phyloP scores from a whole-genome alignment of 2,329 filamentous ascomycete species.

The Monilinia vaccinii-corymbosi region DNA sequence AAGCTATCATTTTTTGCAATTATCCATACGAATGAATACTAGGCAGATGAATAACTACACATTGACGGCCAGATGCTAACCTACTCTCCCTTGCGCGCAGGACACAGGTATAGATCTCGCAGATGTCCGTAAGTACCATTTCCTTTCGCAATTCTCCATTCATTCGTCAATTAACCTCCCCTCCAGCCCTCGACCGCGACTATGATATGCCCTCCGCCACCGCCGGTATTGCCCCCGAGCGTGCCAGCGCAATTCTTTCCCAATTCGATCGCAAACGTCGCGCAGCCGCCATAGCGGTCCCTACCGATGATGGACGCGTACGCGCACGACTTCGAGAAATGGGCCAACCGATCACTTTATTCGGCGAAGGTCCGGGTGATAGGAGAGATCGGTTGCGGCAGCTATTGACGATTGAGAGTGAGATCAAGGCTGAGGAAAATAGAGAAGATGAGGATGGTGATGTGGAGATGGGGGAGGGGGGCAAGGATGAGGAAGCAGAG shows the following conservation, averaged over 20 bases:
- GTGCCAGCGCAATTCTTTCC: conserved; percentile 28
- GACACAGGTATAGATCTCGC: conserved; percentile 47
- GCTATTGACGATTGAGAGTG: conserved; percentile 64
- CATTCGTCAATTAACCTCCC: conserved; percentile 22
- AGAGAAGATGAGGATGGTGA: conserved; percentile 58
- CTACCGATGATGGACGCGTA: conserved; percentile 85
- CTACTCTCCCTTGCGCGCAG: conserved; percentile 14
- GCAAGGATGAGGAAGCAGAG: conserved; percentile 60
- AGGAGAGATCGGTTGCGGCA: conserved; percentile 79
- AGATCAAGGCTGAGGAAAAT: conserved; percentile 44
- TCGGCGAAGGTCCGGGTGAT: conserved; percentile 81
- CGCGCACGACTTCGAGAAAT: conserved; percentile 72
- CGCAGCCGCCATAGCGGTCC: conserved; percentile 81
- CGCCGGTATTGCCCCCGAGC: conserved; percentile 28
- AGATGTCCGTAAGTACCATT: conserved; percentile 47
- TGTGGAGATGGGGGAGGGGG: conserved; percentile 43
- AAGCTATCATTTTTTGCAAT: background rate
- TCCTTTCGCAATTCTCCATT: conserved; percentile 19
- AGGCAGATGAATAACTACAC: background rate
- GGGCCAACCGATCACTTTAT: conserved; percentile 89
- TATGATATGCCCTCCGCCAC: conserved; percentile 42
- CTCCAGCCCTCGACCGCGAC: conserved; percentile 63
- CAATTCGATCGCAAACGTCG: conserved; percentile 89
- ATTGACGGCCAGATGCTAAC: background rate
- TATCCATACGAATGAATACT: background rate